Evolutionary conservation across 1,284 basidiomycete genomes (phyloP).

Genomic region (Bjerkandera adusta): DNA sequence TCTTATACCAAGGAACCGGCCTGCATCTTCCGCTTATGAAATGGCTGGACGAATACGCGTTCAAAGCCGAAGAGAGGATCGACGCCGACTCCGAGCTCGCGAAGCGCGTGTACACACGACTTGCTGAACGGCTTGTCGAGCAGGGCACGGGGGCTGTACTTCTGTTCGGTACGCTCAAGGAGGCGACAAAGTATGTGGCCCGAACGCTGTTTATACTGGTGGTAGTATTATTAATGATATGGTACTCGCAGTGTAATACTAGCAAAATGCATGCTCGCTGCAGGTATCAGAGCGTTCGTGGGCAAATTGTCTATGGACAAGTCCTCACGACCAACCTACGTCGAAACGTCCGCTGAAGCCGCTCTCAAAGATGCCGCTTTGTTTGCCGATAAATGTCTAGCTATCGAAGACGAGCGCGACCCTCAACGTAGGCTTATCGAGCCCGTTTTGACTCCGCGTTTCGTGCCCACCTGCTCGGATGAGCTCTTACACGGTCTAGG

Average conservation of each 20-base stretch:
- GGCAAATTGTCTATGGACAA: constrained; percentile 88
- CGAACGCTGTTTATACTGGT: background rate
- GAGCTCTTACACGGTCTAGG: constrained; percentile 61
- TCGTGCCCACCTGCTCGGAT: constrained; percentile 78
- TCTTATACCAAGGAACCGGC: constrained; percentile 82
- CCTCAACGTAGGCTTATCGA: constrained; percentile 54
- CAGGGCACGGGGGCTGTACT: constrained; percentile 75
- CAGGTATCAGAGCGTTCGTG: constrained; percentile 76
- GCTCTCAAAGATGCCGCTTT: constrained; percentile 50
- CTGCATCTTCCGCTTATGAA: constrained; percentile 81
- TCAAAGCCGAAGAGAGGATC: constrained; percentile 73
- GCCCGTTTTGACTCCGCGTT: constrained; percentile 81
- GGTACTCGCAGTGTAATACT: constrained; percentile 60
- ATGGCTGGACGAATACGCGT: constrained; percentile 79
- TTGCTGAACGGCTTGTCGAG: constrained; percentile 62
- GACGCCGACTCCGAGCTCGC: constrained; percentile 64
- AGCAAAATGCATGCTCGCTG: constrained; percentile 64
- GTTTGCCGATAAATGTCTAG: constrained; percentile 55
- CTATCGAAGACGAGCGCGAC: constrained; percentile 39
- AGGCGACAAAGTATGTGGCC: constrained; percentile 67
- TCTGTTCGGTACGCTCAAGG: constrained; percentile 80
- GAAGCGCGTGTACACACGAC: constrained; percentile 58
- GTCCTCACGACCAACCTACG: constrained; percentile 68
- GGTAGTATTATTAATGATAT: background rate
- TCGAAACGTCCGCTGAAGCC: constrained; percentile 52